Conservation (phyloP, 805 yeast genomes). For the Metschnikowia aberdeeniae region DNA sequence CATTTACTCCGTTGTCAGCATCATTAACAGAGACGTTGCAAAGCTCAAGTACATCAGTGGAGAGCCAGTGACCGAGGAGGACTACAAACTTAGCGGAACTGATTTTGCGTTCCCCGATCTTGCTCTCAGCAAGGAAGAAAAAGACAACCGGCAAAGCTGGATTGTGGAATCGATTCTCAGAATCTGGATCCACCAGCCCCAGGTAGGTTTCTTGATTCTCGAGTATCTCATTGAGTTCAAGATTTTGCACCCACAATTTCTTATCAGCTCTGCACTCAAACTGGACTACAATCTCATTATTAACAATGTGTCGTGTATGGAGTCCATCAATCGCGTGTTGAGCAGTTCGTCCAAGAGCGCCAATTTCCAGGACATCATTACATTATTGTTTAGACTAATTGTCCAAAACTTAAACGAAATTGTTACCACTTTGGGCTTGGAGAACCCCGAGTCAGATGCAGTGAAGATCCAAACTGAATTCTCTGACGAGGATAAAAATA, state of each 20-base stretch:
- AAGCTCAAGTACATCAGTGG: conserved; percentile 39
- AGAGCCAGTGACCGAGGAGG: conserved; percentile 25
- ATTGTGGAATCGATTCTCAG: conserved; percentile 38
- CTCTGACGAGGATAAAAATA: conserved; percentile 22
- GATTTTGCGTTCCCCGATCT: conserved; percentile 31
- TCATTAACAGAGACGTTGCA: conserved; percentile 36
- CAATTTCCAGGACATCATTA: conserved; percentile 18
- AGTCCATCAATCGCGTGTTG: conserved; percentile 36
- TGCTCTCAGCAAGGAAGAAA: conserved; percentile 22
- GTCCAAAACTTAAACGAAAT: conserved; percentile 29
- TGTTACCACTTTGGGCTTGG: conserved; percentile 14
- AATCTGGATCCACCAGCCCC: conserved; percentile 44
- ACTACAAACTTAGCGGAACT: conserved; percentile 24
- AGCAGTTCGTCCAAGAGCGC: conserved; percentile 18
- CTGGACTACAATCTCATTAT: conserved; percentile 31
- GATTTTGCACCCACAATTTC: conserved; percentile 27
- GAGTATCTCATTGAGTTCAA: conserved; percentile 40
- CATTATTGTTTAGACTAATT: conserved; percentile 23
- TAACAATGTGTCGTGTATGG: conserved; percentile 42
- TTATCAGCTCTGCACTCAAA: conserved; percentile 27
- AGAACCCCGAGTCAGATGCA: conserved; percentile 13
- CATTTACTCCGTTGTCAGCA: conserved; percentile 48
- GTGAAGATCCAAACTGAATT: conserved; percentile 26
- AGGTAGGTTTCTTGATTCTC: conserved; percentile 39
- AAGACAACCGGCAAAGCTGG: conserved; percentile 29